Conservation (phyloP, 495 filamentous ascomycete species). For the Aspergillus olivimuriae region DNA sequence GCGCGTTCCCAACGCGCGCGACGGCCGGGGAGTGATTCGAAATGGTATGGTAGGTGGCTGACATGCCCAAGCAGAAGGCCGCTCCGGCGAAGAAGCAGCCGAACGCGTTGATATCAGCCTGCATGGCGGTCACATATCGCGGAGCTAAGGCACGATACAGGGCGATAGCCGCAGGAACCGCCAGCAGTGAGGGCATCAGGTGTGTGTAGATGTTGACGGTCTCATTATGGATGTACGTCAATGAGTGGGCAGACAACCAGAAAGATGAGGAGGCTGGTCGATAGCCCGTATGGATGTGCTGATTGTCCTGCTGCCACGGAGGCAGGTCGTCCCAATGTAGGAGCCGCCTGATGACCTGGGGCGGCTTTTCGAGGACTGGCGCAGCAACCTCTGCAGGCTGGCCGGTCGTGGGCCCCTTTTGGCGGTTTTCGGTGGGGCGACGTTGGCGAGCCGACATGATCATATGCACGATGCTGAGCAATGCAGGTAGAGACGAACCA, state of each 20-base stretch:
- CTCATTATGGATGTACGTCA: conserved; percentile 84
- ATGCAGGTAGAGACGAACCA: background rate
- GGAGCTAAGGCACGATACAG: conserved; percentile 50
- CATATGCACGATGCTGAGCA: conserved; percentile 1
- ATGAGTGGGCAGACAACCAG: conserved; percentile 52
- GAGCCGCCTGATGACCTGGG: conserved; percentile 28
- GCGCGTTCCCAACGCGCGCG: conserved; percentile 57
- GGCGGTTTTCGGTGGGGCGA: conserved; percentile 22
- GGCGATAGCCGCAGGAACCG: conserved; percentile 29
- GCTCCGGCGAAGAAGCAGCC: conserved; percentile 75
- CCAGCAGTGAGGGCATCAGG: conserved; percentile 49
- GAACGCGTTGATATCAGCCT: conserved; percentile 64
- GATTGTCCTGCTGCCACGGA: conserved; percentile 70
- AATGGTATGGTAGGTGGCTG: conserved; percentile 70
- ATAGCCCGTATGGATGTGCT: conserved; percentile 67
- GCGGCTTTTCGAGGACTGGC: conserved; percentile 23
- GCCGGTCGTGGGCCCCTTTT: conserved; percentile 12
- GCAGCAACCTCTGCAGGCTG: conserved; percentile 14
- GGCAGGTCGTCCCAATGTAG: conserved; percentile 61
- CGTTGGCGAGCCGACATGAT: conserved; percentile 33
- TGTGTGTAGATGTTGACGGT: conserved; percentile 94
- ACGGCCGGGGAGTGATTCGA: conserved; percentile 59
- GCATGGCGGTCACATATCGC: conserved; percentile 59
- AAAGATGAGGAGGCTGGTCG: conserved; percentile 64
- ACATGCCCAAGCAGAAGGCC: conserved; percentile 74